Evolutionary conservation across 192 early-diverging fungal species (phyloP), one percentile per base, ranked within the genome.

Genomic region (Pilobolus umbonatus): DNA sequence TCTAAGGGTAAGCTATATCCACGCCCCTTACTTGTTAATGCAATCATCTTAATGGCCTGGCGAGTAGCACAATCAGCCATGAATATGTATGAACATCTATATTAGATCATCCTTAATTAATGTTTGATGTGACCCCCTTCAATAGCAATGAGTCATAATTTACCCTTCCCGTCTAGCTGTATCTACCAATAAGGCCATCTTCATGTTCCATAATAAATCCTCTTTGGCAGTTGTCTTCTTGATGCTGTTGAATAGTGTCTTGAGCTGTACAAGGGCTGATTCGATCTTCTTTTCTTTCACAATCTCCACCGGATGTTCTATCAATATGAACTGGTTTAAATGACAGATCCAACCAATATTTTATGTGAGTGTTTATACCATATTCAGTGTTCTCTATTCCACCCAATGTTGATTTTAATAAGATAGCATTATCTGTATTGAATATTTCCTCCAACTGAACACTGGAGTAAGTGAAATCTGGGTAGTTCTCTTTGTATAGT

Each of bases 1-100:
- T 94, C 91, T 10, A 88, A 61, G 5, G 92, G 88, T 24, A 95
- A 62, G 25, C 81, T 85, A 56, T 85, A 88, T n/a, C 95, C 95
- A 30, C 90, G 86, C 10, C 95, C 95, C 52, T 88, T 85, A 36
- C 88, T 85, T 26, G 89, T 92, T 35, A 84, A 56, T 6, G 90
- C 69, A 35, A 98, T 82, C 22, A 86, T 81, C 51, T 82, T 82
- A 35, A 88, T 81, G 0, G 93, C 91, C 25, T 92, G 71, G 26
- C 88, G 79, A 3, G 92, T 93, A 7, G 84, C 81, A 30, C 85
- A 88, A 64, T 92, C 88, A 9, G 87, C 95, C 48, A 92, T 64
- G 17, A 91, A 67, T 6, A 95, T 70, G 24, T 70, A 68, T 3
- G 75, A 69, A 48, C 87, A 89, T 19, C 76, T 78, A 54, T 14